These are phyloP conservation scores for Stachybotrys chartarum DNA, from an alignment of 2,329 filamentous ascomycete species.

Conservation along the genomic window DNA sequence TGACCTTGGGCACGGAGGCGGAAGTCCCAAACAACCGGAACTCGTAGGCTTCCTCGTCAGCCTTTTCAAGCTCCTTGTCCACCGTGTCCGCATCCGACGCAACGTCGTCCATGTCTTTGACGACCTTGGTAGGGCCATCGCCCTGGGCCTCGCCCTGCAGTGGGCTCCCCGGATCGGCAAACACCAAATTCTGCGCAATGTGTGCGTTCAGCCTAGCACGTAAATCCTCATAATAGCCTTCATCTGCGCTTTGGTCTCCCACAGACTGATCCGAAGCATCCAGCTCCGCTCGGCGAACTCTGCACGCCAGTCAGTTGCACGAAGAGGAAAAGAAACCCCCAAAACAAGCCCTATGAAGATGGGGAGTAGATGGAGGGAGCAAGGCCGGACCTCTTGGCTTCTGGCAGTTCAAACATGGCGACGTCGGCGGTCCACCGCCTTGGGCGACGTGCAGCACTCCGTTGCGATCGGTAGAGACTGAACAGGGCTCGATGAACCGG, in stretches of 20 bases:
- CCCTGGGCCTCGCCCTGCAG: conserved; percentile 1
- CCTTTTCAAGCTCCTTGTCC: conserved; percentile 14
- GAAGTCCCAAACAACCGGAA: conserved; percentile 51
- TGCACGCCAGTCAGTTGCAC: conserved; percentile 14
- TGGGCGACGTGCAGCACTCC: neutral
- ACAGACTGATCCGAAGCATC: conserved; percentile 25
- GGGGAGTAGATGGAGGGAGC: no score
- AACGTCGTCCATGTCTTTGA: conserved; percentile 5
- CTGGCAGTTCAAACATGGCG: conserved; percentile 20
- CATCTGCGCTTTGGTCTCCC: conserved; percentile 18
- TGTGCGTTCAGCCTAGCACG: conserved; percentile 39
- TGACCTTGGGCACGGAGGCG: conserved; percentile 38
- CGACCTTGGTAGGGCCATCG: neutral
- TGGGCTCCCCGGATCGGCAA: conserved; percentile 20
- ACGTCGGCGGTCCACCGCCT: neutral
- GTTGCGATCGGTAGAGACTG: neutral
- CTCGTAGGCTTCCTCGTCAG: conserved; percentile 35
- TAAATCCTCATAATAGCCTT: conserved; percentile 28
- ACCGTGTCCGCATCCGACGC: conserved; percentile 5
- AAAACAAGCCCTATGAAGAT: no score
- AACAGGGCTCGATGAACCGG: neutral
- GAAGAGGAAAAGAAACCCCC: neutral
- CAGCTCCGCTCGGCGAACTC: conserved; percentile 50
- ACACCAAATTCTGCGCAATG: conserved; percentile 37
- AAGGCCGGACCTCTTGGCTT: conserved; percentile 22